Evolutionary conservation across 768 basidiomycete genomes (phyloP).

Genomic region (Podaxis mareebaensis): DNA sequence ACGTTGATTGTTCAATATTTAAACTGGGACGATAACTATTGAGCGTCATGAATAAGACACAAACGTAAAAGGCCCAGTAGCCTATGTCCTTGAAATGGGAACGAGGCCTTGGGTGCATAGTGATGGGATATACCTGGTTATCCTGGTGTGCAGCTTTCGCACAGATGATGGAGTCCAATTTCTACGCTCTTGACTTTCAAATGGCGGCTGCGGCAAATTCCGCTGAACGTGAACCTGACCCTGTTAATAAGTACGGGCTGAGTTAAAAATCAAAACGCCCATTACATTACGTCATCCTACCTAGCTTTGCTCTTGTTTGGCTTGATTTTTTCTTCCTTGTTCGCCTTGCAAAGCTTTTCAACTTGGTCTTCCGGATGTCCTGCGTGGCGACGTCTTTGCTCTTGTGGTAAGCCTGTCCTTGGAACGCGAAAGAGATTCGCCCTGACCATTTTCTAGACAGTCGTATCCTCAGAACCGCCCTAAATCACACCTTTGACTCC

Average conservation of each 20-base stretch:
- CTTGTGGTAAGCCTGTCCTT: not conserved
- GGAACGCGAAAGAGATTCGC: not conserved
- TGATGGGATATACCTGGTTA: too few species aligned
- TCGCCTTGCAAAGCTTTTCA: not conserved
- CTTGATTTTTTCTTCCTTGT: not conserved
- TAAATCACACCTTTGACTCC: not conserved
- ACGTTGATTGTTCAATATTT: not conserved
- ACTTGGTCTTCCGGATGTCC: not conserved
- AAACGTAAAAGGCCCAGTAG: too few species aligned
- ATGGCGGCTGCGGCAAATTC: not conserved
- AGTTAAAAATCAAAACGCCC: not conserved
- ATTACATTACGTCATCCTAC: not conserved
- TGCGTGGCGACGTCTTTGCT: not conserved
- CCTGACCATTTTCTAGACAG: not conserved
- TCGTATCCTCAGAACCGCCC: not conserved
- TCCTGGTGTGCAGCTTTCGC: too few species aligned
- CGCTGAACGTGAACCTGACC: not conserved
- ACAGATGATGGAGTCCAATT: too few species aligned
- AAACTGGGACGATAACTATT: not conserved
- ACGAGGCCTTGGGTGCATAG: too few species aligned
- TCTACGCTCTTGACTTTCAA: too few species aligned
- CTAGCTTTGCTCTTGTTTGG: conserved; percentile 1
- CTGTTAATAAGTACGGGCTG: not conserved
- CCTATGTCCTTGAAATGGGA: too few species aligned
- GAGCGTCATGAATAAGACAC: too few species aligned